These are phyloP conservation scores for Hyaloperonospora brassicae DNA, from an alignment of 352 stramenopile species.

Conservation along the genomic window DNA sequence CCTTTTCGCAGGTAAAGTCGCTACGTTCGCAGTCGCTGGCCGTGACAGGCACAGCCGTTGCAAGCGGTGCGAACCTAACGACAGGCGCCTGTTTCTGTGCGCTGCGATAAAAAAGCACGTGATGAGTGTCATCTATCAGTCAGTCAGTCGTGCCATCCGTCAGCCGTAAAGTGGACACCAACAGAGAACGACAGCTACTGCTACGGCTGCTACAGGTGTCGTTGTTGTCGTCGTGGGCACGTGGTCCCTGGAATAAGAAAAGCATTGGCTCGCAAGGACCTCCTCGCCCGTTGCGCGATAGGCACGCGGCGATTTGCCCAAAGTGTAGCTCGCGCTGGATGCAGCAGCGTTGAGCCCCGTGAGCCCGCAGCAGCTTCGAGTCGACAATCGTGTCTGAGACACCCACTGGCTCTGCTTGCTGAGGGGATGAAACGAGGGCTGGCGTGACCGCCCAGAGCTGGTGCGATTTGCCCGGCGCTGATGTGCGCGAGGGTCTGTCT, in stretches of 20 bases:
- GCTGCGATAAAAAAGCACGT: too few relatives aligned
- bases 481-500: not conserved
- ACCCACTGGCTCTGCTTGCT: constrained; percentile 14
- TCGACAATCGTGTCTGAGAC: constrained; percentile 13
- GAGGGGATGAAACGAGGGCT: constrained; percentile 7
- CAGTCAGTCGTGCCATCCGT: too few relatives aligned
- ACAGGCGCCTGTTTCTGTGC: too few relatives aligned
- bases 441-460: constrained; percentile 13
- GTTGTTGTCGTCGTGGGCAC: too few relatives aligned
- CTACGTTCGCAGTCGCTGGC: too few relatives aligned
- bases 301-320: constrained; percentile 13
- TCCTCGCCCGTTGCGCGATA: constrained; percentile 4
- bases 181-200: too few relatives aligned
- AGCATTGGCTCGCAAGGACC: not conserved
- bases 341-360: constrained; percentile 5
- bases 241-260: not conserved
- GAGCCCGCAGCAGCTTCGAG: constrained; percentile 11
- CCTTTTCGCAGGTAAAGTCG: too few relatives aligned
- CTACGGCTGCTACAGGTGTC: too few relatives aligned
- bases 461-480: constrained; percentile 14
- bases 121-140: too few relatives aligned
- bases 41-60: too few relatives aligned
- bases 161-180: too few relatives aligned
- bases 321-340: constrained; percentile 12
- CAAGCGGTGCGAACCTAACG: too few relatives aligned